Base-by-base conservation (phyloP, 2,329 filamentous ascomycete species). In the Aspergillus fijiensis region DNA sequence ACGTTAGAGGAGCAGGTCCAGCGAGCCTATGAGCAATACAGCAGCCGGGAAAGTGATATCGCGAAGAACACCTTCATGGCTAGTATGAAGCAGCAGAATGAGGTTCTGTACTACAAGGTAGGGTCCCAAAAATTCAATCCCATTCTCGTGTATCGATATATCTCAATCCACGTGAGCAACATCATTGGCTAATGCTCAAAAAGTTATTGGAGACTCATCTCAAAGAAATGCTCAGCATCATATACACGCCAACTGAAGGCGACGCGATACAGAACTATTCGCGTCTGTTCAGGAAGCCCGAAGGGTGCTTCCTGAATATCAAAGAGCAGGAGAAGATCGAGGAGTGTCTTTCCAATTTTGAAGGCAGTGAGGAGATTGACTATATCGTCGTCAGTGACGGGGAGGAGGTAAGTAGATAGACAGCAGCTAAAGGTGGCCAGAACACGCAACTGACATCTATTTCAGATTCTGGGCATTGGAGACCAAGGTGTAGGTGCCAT, bases 21-120 rank as follows among this genome's bases (percentile, higher is more conserved):
- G 59, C 85, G 92, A 25, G 92, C 92, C 1, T 96, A 96, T 72
- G 77, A 91, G 66, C 92, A 96, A 72, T 96, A 93, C 76, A 79
- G 77, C 21, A 84, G 81, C 2, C 81, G 84, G 3, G 72, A 76
- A 0, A 84, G 88, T 71, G 84, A 89, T 63, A 76, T 96, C 42
- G 88, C 88, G 45, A 96, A 95, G 79, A 96, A 96, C 68, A 93
- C 91, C 0, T 96, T 96, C 71, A 84, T 96, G 81, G 90, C 89
- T 0, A 92, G 89, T 53, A 81, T 96, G 79, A 92, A 91, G 70
- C 87, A 91, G 67, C 92, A 96, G 75, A 96, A 95, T 75, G 85
- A 90, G 62, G 90, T 96, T 1, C 76, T 96, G 1, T 96, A 91
- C 73, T 96, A 88, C 74, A 87, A 82, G 72, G 89, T 90, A 67